Base-by-base conservation (phyloP, 78 protist genomes). In the Dictyostelium brefeldianum region DNA sequence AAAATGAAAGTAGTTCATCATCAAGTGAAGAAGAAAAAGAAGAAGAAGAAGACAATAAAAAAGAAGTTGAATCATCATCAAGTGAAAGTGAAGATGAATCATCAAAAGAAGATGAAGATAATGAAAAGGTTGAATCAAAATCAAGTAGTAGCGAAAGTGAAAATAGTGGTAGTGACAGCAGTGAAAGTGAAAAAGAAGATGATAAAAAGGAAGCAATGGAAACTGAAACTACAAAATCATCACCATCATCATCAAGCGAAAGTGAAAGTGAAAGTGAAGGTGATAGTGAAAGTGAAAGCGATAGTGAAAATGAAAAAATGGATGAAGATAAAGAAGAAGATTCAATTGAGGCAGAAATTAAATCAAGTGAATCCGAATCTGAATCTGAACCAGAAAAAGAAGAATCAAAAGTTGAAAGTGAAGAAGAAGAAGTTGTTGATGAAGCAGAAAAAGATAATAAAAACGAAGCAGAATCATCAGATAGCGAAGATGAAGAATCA, bases 181-280 rank as follows among this genome's bases (percentile, higher is more conserved):
- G 20, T 54, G 62, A 54, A 54, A 17, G 20, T 54, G 4, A 7
- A 54, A 54, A 54, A 6, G 64, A 56, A 20, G n/a, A 8, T 56
- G 64, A 5, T 18, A 56, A 20, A 20, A 22, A 20, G 5, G 64
- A 56, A 11, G 10, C 67, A 57, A 57, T 57, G 67, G 67, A 10
- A 18, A 20, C 9, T 7, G 67, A 57, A 0, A 57, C 20, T n/a
- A 56, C n/a, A n/a, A n/a, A 57, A 20, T 57, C 29, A 57, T 22
- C n/a, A n/a, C n/a, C n/a, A 25, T 62, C 20, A 25, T 11, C 22
- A 31, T 62, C 20, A 62, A 62, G 27, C 5, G 67, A 56, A 56
- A 20, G 70, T 56, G 64, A 56, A 56, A 56, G 64, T 56, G 64
- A 56, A 56, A 20, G 64, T 25, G 70, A 62, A 59, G n/a, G 69